A percentile compares a stretch with the other conserved stretches of the same genome.
Conservation (phyloP, 257 asterid genomes). For the Nicotiana noctiflora region DNA sequence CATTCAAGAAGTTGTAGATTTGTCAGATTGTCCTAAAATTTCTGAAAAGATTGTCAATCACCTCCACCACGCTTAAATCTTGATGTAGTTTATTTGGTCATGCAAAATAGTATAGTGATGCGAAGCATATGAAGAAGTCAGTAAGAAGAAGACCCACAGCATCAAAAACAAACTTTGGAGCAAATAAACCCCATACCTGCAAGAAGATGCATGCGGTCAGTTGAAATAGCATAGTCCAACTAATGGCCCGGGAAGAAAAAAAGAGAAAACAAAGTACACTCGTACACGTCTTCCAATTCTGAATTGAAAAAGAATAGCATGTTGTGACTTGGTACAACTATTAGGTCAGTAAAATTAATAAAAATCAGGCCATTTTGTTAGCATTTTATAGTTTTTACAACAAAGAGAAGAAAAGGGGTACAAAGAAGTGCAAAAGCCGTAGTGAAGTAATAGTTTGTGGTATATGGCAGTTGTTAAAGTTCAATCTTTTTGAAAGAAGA, state of each 20-base stretch:
- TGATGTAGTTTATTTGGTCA: background rate
- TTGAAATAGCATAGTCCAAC: background rate
- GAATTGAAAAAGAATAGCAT: background rate
- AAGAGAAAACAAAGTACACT: background rate
- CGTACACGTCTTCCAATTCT: too few species aligned
- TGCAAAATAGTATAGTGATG: slow-evolving; percentile 61
- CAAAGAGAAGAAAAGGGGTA: too few species aligned
- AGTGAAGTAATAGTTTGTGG: background rate
- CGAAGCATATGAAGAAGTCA: slow-evolving; percentile 54
- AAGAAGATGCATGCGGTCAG: background rate
- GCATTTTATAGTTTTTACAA: too few species aligned
- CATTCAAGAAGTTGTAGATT: background rate
- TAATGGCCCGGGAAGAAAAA: background rate
- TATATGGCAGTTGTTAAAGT: background rate
- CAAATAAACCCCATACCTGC: slow-evolving; percentile 99
- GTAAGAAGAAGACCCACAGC: slow-evolving; percentile 71
- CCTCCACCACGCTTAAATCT: background rate
- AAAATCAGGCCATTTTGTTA: too few species aligned
- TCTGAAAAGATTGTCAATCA: background rate
- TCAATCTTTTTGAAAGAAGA: background rate
- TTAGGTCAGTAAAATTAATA: background rate
- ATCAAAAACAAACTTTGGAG: slow-evolving; percentile 93
- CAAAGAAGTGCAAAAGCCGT: background rate
- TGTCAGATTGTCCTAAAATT: background rate
- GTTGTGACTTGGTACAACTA: background rate